Conservation (phyloP, 2,329 filamentous ascomycete species). For the Aspergillus sp. region DNA sequence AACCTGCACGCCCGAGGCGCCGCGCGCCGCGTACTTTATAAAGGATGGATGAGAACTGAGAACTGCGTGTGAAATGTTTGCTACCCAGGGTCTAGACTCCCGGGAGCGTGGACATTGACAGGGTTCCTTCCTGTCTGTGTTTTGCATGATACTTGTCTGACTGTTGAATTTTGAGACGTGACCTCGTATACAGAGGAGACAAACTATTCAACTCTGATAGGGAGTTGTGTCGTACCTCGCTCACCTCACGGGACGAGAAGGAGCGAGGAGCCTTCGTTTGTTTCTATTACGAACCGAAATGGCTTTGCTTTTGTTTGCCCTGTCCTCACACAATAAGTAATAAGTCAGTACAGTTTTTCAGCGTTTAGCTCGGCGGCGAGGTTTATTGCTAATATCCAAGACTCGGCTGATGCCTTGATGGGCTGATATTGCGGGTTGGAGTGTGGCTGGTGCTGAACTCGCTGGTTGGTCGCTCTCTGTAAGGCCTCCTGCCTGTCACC, state of each 20-base stretch:
- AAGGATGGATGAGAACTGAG: too few relatives aligned
- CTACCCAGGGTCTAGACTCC: neutral
- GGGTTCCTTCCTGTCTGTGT: neutral
- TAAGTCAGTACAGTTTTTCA: neutral
- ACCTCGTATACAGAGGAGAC: too few relatives aligned
- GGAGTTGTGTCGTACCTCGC: too few relatives aligned
- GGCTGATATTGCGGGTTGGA: too few relatives aligned
- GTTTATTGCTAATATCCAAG: too few relatives aligned
- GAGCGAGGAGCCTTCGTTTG: neutral
- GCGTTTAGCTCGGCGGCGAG: conserved; percentile 1
- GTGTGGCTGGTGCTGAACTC: neutral
- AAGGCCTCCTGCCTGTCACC: neutral
- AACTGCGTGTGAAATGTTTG: neutral
- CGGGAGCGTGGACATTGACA: neutral
- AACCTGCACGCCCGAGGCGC: too few relatives aligned
- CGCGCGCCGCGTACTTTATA: too few relatives aligned
- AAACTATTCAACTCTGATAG: too few relatives aligned
- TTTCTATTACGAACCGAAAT: neutral
- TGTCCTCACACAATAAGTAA: neutral
- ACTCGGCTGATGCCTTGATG: too few relatives aligned
- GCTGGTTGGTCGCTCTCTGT: neutral
- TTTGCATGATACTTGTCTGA: neutral
- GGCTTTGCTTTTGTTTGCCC: neutral
- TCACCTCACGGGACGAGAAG: neutral
- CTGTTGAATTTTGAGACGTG: too few relatives aligned